Evolutionary conservation across 768 basidiomycete genomes (phyloP).

Genomic region (Leccinellum rugosiceps): DNA sequence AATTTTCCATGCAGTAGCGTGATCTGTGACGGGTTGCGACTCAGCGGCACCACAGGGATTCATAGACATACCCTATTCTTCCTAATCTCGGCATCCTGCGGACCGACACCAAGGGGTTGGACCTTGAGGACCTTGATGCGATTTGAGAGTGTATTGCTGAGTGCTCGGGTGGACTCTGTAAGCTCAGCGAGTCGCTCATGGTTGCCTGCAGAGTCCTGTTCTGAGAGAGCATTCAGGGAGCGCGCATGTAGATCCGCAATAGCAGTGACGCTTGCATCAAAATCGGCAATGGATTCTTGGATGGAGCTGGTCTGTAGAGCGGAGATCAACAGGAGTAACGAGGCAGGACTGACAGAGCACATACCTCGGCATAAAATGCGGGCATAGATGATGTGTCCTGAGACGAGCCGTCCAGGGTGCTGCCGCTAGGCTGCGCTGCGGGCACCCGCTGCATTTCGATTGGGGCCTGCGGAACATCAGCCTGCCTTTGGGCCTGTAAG

Average conservation of each 20-base stretch:
- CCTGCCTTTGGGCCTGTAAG: slow-evolving; percentile 51
- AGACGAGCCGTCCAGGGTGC: slow-evolving; percentile 1
- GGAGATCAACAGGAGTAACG: not conserved
- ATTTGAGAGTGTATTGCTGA: slow-evolving; percentile 55
- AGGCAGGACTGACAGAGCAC: not conserved
- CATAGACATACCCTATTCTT: slow-evolving; percentile 30
- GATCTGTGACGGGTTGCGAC: slow-evolving; percentile 37
- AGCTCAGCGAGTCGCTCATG: slow-evolving; percentile 53
- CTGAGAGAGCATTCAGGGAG: slow-evolving; percentile 48
- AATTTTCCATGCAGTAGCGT: slow-evolving; percentile 65
- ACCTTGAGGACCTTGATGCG: slow-evolving; percentile 56
- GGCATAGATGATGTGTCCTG: slow-evolving; percentile 28
- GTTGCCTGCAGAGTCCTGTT: slow-evolving; percentile 39
- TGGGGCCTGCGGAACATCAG: slow-evolving; percentile 22
- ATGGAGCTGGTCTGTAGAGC: slow-evolving; percentile 43
- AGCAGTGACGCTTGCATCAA: slow-evolving; percentile 43
- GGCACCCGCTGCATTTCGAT: slow-evolving; percentile 28
- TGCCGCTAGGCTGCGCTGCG: slow-evolving; percentile 2
- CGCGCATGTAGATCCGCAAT: slow-evolving; percentile 50
- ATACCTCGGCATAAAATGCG: slow-evolving; percentile 34
- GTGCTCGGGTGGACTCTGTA: slow-evolving; percentile 54
- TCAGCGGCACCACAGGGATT: not conserved
- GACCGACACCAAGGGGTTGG: slow-evolving; percentile 30
- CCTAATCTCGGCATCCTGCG: slow-evolving; percentile 45
- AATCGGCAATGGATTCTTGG: slow-evolving; percentile 43